phyloP scores from a whole-genome alignment of 805 yeast genomes.

The Candida nemodendra region DNA sequence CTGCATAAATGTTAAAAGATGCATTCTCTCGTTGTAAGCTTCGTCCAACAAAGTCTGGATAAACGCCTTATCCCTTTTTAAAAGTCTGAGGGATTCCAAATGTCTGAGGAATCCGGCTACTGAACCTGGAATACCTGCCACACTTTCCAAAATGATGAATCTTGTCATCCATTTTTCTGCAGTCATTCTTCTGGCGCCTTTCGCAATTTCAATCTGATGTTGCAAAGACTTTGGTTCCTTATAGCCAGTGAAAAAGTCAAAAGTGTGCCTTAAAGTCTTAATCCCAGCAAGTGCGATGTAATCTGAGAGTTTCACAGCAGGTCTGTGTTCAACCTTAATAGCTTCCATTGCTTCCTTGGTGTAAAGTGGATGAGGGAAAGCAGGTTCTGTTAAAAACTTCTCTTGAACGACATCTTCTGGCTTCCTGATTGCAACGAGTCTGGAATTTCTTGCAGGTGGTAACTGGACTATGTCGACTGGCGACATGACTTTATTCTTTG shows the following conservation, averaged over 20 bases:
- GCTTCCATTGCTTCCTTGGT: conserved; percentile 36
- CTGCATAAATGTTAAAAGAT: conserved; percentile 64
- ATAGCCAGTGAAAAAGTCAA: conserved; percentile 66
- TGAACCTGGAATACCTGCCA: conserved; percentile 82
- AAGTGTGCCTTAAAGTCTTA: conserved; percentile 43
- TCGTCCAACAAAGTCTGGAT: conserved; percentile 71
- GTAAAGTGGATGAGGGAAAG: conserved; percentile 46
- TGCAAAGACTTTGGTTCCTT: conserved; percentile 47
- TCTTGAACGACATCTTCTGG: conserved; percentile 14
- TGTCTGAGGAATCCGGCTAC: conserved; percentile 73
- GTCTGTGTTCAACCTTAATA: conserved; percentile 51
- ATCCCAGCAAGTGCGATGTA: conserved; percentile 50
- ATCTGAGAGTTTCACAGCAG: conserved; percentile 48
- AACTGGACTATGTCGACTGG: background rate
- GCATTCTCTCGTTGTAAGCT: conserved; percentile 80
- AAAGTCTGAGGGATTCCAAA: conserved; percentile 57
- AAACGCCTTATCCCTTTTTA: conserved; percentile 71
- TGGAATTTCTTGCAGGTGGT: conserved; percentile 15
- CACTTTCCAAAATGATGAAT: conserved; percentile 61
- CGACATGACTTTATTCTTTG: no score
- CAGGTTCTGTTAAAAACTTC: conserved; percentile 27
- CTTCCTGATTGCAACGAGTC: conserved; percentile 12
- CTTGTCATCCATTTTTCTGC: conserved; percentile 63
- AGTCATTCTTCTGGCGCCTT: conserved; percentile 49
- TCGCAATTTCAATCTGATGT: conserved; percentile 26